These are phyloP conservation scores for Magnaporthiopsis rhizophila DNA, from an alignment of 2,329 filamentous ascomycete species.

Conservation along the genomic window DNA sequence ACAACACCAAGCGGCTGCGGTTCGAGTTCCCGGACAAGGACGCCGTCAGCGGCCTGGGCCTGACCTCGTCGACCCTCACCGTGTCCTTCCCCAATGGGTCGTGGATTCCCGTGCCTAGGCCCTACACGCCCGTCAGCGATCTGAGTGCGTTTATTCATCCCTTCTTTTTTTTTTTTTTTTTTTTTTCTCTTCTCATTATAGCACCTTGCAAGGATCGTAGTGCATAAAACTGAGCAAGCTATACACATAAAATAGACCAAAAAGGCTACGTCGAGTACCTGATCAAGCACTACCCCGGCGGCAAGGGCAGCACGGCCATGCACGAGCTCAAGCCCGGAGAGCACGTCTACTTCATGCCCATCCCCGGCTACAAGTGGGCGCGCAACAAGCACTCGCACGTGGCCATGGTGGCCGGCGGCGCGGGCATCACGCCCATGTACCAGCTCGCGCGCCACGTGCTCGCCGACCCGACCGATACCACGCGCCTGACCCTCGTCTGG, in stretches of 20 bases:
- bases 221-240: neutral
- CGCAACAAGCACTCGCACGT: constrained; percentile 38
- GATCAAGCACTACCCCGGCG: constrained; percentile 60
- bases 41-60: constrained; percentile 37
- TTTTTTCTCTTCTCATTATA: no score
- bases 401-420: constrained; percentile 62
- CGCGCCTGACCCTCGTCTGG: constrained; percentile 56
- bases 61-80: constrained; percentile 52
- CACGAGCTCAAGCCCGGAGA: constrained; percentile 58
- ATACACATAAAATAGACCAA: constrained; percentile 31
- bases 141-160: constrained; percentile 28
- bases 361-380: constrained; percentile 48
- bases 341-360: constrained; percentile 46
- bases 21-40: constrained; percentile 44
- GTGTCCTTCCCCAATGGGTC: constrained; percentile 32
- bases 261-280: constrained; percentile 54
- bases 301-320: constrained; percentile 57
- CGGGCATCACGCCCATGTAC: constrained; percentile 64
- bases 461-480: constrained; percentile 52
- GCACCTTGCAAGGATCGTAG: no score
- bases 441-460: constrained; percentile 56
- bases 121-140: constrained; percentile 57
- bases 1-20: constrained; percentile 49
- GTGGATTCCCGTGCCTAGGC: constrained; percentile 45
- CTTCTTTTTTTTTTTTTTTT: neutral